phyloP scores from a whole-genome alignment of 2,329 filamentous ascomycete species.

The Incumbomyces lentus region DNA sequence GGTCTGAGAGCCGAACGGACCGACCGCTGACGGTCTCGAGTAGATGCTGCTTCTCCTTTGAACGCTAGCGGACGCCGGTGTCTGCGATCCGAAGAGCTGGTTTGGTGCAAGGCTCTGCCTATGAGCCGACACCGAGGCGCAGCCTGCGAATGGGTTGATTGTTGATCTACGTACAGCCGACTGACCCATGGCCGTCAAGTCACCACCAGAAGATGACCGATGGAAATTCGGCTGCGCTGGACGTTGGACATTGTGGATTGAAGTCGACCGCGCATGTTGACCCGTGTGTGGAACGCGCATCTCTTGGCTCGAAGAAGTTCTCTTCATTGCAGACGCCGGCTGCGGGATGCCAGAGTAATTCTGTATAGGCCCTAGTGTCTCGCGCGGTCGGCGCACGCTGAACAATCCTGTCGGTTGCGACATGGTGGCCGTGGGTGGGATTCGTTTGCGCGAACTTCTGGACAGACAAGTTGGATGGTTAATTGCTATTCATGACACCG shows the following conservation, averaged over 20 bases:
- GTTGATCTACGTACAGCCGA: constrained; percentile 75
- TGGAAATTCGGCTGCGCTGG: constrained; percentile 81
- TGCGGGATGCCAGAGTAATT: constrained; percentile 79
- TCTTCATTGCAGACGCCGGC: constrained; percentile 87
- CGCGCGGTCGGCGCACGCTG: constrained; percentile 82
- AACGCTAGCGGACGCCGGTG: constrained; percentile 43
- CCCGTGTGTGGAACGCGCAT: constrained; percentile 54
- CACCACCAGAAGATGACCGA: constrained; percentile 71
- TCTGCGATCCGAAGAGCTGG: constrained; percentile 41
- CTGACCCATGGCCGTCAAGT: constrained; percentile 67
- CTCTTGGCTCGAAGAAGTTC: constrained; percentile 67
- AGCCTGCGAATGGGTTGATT: constrained; percentile 52
- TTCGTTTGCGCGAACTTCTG: no score
- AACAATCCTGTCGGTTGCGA: constrained; percentile 80
- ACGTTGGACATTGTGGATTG: constrained; percentile 72
- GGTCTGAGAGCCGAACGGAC: constrained; percentile 68
- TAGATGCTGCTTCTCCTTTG: constrained; percentile 73
- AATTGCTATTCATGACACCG: no score
- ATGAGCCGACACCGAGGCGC: constrained; percentile 22
- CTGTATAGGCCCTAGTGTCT: constrained; percentile 81
- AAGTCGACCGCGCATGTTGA: constrained; percentile 71
- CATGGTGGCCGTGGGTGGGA: constrained; percentile 43
- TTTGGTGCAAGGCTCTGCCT: constrained; percentile 63
- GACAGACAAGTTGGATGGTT: no score
- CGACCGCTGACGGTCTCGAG: constrained; percentile 58